Conservation (phyloP, 78 protist genomes). For the Parvularia atlantis region DNA sequence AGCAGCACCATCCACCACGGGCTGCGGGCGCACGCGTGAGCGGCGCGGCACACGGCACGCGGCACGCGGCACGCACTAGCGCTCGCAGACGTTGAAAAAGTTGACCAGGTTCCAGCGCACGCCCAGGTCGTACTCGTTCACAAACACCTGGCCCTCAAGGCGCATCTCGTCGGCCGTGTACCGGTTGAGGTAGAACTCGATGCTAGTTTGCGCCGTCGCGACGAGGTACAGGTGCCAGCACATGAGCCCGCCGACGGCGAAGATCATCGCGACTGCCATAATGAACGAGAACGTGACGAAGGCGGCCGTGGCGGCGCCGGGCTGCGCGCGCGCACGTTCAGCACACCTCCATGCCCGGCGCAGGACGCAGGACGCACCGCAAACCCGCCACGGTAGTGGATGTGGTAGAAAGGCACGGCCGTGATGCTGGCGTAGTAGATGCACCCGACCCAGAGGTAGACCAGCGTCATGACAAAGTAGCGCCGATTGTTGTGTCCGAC, state of each 20-base stretch:
- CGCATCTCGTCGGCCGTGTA: slow-evolving; percentile 13
- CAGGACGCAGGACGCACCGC: no score
- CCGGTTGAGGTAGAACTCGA: slow-evolving; percentile 41
- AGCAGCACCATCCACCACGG: no score
- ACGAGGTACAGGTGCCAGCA: slow-evolving; percentile 47
- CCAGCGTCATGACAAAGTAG: neutral
- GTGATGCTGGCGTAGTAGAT: neutral
- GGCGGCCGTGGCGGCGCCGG: no score
- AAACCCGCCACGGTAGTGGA: no score
- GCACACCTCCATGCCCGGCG: no score
- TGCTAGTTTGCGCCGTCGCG: slow-evolving; percentile 40
- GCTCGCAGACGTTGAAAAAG: no score
- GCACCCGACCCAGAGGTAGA: no score
- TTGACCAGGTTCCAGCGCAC: slow-evolving; percentile 6
- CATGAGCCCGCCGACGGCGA: slow-evolving; percentile 32
- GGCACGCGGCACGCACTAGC: no score
- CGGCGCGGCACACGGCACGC: no score
- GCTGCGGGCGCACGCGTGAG: no score
- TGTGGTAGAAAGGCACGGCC: neutral
- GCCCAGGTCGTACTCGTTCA: slow-evolving; percentile 39
- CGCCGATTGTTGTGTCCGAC: slow-evolving; percentile 30
- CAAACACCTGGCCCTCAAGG: slow-evolving; percentile 19
- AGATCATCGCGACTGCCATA: slow-evolving; percentile 13
- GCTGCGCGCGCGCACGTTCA: no score
- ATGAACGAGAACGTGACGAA: slow-evolving; percentile 41